These are phyloP conservation scores for Trifolium pratense DNA, from an alignment of 306 rosid genomes.

Conservation along the genomic window DNA sequence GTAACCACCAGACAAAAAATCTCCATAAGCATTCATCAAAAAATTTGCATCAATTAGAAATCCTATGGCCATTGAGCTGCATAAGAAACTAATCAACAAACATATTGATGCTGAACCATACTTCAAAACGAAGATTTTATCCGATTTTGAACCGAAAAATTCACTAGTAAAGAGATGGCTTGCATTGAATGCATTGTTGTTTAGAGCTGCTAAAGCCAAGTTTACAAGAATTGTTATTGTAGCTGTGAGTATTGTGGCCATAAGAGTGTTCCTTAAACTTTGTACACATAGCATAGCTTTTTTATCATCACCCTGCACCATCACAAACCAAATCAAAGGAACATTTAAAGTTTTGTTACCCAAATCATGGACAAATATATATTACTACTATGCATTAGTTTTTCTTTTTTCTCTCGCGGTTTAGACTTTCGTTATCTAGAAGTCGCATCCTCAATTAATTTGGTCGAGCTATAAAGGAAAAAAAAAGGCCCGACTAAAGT, in stretches of 20 bases:
- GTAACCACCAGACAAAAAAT: conserved; percentile 33
- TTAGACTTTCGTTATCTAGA: not conserved
- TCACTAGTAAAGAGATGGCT: conserved; percentile 46
- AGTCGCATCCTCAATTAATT: not conserved
- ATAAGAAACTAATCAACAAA: conserved; percentile 67
- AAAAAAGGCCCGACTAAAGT: not conserved
- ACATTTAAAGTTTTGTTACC: not conserved
- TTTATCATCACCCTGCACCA: conserved; percentile 58
- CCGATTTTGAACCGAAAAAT: conserved; percentile 58
- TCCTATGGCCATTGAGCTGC: conserved; percentile 70
- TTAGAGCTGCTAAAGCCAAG: conserved; percentile 59
- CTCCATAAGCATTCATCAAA: conserved; percentile 52
- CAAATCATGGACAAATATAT: not conserved
- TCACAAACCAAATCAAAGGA: not conserved
- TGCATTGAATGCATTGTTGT: conserved; percentile 59
- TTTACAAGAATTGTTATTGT: conserved; percentile 56
- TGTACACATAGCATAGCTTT: conserved; percentile 68
- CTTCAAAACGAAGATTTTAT: conserved; percentile 50
- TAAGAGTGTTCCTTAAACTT: conserved; percentile 77
- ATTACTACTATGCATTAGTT: not conserved
- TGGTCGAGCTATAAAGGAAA: not conserved
- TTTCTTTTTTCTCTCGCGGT: not conserved
- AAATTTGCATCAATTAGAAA: conserved; percentile 67
- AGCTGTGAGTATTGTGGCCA: conserved; percentile 66
- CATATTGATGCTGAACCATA: conserved; percentile 65